Percentiles rank a stretch among this genome's conserved stretches.
Evolutionary conservation across 192 early-diverging fungal species (phyloP).

Genomic region (Lobosporangium transversale): DNA sequence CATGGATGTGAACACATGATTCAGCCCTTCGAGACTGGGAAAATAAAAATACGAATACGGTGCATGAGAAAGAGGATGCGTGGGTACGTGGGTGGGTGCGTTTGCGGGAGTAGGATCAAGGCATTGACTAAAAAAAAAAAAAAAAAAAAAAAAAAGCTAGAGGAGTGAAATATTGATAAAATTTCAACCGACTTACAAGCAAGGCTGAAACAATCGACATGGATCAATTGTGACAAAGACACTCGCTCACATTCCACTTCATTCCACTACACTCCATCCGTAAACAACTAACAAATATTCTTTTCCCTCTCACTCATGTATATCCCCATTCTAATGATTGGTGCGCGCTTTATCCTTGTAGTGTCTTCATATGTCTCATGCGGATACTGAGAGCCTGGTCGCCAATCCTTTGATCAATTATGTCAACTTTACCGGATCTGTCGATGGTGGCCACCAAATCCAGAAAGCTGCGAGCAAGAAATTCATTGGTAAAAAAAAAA

Average conservation of each 20-base stretch:
- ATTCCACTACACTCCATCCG: neutral
- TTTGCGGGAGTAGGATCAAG: too few relatives aligned
- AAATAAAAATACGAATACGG: too few relatives aligned
- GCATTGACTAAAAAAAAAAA: too few relatives aligned
- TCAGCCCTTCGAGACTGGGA: too few relatives aligned
- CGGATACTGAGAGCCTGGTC: conserved; percentile 63
- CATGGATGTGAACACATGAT: too few relatives aligned
- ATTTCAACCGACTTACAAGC: conserved; percentile 25
- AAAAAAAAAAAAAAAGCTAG: too few relatives aligned
- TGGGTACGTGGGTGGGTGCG: too few relatives aligned
- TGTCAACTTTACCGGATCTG: conserved; percentile 84
- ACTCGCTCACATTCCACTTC: too few relatives aligned
- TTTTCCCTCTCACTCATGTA: too few relatives aligned
- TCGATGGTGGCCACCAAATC: conserved; percentile 75
- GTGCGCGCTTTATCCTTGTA: conserved; percentile 52
- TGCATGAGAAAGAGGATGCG: too few relatives aligned
- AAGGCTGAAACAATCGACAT: neutral
- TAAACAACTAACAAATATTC: too few relatives aligned
- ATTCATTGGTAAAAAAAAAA: conserved; percentile 65
- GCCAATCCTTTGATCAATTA: conserved; percentile 67
- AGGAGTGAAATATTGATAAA: conserved; percentile 33
- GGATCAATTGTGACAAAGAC: conserved; percentile 29
- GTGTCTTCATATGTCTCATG: conserved; percentile 58
- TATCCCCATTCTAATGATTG: too few relatives aligned
- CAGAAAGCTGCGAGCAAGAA: conserved; percentile 61